A percentile compares a stretch with the other conserved stretches of the same genome.
Evolutionary conservation across 1,139 yeast species (phyloP).

Genomic region (Magnusiomyces tetraspermus): DNA sequence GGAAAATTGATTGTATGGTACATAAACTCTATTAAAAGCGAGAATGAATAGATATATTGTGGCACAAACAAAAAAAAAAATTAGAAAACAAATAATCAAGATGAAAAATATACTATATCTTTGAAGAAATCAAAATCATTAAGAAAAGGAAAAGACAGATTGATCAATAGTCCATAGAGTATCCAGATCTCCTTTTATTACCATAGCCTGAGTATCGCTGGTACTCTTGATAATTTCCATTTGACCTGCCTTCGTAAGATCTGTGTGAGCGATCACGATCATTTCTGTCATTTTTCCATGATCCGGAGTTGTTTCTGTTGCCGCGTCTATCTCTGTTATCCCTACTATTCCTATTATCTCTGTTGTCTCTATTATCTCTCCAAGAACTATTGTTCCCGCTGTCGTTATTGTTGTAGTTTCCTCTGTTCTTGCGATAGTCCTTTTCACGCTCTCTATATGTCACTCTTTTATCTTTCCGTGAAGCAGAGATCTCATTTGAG

Average conservation of each 20-base stretch:
- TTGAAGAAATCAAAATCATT: too few species aligned
- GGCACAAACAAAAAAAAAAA: too few species aligned
- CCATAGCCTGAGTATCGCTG: neutral
- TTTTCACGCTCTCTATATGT: conserved; percentile 2
- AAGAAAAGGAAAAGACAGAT: too few species aligned
- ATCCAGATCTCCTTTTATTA: neutral
- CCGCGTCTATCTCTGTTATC: conserved; percentile 13
- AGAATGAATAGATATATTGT: too few species aligned
- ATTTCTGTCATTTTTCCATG: neutral
- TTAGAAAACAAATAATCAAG: too few species aligned
- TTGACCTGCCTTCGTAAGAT: neutral
- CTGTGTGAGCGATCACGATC: neutral
- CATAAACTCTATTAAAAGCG: too few species aligned
- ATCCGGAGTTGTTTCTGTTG: conserved; percentile 6
- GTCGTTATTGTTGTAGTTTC: conserved; percentile 7
- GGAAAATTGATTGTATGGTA: too few species aligned
- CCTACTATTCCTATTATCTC: conserved; percentile 15
- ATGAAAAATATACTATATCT: too few species aligned
- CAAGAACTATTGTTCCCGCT: conserved; percentile 11
- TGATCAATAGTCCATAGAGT: neutral
- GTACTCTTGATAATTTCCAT: neutral
- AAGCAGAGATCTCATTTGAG: neutral
- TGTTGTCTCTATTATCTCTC: conserved; percentile 13
- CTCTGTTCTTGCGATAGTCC: neutral
- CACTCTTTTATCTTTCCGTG: neutral